A percentile compares a stretch with the other conserved stretches of the same genome.
Conservation (phyloP, 140 eudicot genomes). For the Anethum foeniculum region DNA sequence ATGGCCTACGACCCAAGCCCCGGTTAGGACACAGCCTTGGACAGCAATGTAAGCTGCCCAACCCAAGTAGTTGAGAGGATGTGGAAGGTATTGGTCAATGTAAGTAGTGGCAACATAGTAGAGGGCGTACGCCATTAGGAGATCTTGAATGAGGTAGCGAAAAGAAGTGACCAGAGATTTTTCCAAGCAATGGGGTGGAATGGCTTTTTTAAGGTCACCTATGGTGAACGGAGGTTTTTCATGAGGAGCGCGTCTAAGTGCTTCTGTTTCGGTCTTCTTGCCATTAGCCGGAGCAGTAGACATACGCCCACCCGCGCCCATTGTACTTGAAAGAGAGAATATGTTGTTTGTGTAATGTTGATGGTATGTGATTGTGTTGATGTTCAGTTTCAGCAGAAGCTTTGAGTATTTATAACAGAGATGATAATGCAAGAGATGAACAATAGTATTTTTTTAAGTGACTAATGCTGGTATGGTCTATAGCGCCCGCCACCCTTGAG, state of each 20-base stretch:
- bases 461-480: not conserved
- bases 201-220: not conserved
- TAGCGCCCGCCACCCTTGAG: not conserved
- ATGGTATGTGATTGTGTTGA: not conserved
- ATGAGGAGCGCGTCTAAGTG: not conserved
- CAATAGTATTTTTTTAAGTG: not conserved
- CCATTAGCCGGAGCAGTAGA: not conserved
- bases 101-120: conserved; percentile 2
- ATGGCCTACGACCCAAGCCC: not conserved
- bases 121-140: not conserved
- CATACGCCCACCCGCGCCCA: conserved; percentile 1
- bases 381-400: not conserved
- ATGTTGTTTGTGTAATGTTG: not conserved
- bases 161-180: not conserved
- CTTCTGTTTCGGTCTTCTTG: not conserved
- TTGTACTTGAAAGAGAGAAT: not conserved
- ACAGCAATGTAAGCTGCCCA: too few relatives aligned
- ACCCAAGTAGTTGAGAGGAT: not conserved
- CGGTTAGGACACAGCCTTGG: not conserved
- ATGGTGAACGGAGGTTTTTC: not conserved
- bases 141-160: not conserved
- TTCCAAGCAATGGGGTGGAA: not conserved
- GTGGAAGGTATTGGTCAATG: not conserved
- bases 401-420: not conserved
- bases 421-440: not conserved